Percentiles rank a stretch among this genome's conserved stretches.
phyloP scores from a whole-genome alignment of 2,329 filamentous ascomycete species.

The Elsinoe ampelina region DNA sequence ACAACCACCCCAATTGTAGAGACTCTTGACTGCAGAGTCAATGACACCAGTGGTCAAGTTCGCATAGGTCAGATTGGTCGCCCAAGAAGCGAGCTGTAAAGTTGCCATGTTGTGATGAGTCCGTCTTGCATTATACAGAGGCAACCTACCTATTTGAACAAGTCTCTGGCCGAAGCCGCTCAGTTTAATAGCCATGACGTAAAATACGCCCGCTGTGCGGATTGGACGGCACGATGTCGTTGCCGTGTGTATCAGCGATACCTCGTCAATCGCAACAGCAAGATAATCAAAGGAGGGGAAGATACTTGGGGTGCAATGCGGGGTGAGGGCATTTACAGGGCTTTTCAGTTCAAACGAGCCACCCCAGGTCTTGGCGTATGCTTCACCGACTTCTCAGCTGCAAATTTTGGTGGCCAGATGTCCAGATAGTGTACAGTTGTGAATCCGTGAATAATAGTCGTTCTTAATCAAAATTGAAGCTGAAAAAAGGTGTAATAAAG shows the following conservation, averaged over 20 bases:
- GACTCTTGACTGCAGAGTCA: conserved; percentile 37
- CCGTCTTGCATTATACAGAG: not conserved
- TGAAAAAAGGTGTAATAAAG: no score
- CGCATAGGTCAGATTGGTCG: conserved; percentile 33
- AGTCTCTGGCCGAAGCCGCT: not conserved
- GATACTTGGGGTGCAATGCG: not conserved
- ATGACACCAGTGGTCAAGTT: conserved; percentile 35
- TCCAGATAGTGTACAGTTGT: no score
- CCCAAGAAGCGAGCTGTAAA: conserved; percentile 40
- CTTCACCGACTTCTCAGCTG: no score
- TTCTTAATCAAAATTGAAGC: no score
- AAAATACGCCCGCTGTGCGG: not conserved
- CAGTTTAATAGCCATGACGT: not conserved
- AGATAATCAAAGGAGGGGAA: not conserved
- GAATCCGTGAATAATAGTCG: no score
- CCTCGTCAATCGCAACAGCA: not conserved
- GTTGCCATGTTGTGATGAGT: conserved; percentile 35
- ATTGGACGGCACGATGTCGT: not conserved
- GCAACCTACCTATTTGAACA: not conserved
- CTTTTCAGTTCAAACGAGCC: no score
- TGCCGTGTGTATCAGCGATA: not conserved
- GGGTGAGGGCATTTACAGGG: not conserved
- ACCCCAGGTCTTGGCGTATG: no score
- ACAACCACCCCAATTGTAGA: conserved; percentile 49
- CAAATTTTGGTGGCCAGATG: no score